Evolutionary conservation across 768 basidiomycete species (phyloP).

Genomic region (Rhodotorula babjevae): DNA sequence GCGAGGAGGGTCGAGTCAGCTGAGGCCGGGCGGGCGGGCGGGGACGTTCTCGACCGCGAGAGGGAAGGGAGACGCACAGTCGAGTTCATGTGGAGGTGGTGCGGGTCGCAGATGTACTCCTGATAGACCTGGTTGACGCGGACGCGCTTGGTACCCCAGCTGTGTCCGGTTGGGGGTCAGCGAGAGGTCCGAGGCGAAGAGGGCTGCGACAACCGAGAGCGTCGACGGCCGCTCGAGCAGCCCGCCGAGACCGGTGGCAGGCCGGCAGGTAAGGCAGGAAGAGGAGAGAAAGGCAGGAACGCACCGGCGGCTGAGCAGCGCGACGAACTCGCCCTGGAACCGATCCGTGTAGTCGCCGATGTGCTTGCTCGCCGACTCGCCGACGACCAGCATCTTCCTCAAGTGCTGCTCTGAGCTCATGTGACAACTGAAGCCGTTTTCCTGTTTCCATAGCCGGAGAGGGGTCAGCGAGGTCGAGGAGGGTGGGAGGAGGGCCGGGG

Average conservation of each 20-base stretch:
- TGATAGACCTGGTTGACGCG: constrained; percentile 93
- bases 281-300: constrained; percentile 41
- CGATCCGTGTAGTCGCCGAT: constrained; percentile 81
- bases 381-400: constrained; percentile 94
- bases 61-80: constrained; percentile 49
- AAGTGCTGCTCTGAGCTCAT: constrained; percentile 80
- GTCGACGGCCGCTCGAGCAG: no score
- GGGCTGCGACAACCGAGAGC: no score
- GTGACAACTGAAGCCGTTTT: constrained; percentile 99
- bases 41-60: background rate
- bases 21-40: no score
- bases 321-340: constrained; percentile 90
- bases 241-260: no score
- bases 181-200: no score
- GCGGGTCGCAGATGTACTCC: constrained; percentile 91
- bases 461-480: background rate
- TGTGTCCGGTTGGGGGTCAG: constrained; percentile 41
- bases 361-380: constrained; percentile 85
- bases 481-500: background rate
- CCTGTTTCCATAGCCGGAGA: constrained; percentile 55
- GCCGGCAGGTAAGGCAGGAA: no score
- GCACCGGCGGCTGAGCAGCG: constrained; percentile 74
- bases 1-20: background rate
- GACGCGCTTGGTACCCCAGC: constrained; percentile 91
- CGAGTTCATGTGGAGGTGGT: constrained; percentile 95